Base-by-base conservation (phyloP, 371 early-diverging fungal species). In the Umbelopsis sp. region DNA sequence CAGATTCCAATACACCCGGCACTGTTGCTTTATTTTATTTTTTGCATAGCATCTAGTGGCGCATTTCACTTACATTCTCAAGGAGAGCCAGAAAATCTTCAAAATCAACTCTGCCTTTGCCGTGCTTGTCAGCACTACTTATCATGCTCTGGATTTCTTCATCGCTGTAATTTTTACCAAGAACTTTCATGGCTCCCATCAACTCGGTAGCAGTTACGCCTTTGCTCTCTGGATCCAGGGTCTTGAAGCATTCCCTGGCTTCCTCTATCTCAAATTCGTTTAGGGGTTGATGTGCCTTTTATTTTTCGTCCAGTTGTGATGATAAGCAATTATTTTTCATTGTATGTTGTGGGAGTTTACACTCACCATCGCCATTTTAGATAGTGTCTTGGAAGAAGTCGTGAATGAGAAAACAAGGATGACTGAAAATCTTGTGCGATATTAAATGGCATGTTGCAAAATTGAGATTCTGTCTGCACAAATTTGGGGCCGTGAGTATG, bases 361-460 rank as follows among this genome's bases (percentile, higher is more conserved):
- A 25, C 32, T 22, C 25, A 52, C 29, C 52, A 52, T 53, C 3
- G 53, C 32, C 53, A 53, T 29, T 53, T 29, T 53, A 79, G 64
- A 62, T 77, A 81, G 29, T 22, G 22, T 51, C 79, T 81, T 16
- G 77, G 67, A n/a, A 79, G 64, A 45, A 74, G 72, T 50, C 79
- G 63, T 63, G 77, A 81, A 50, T 76, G 77, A 29, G 66, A 65
- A 44, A 41, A 41, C 41, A 3, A 41, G 77, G 79, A 70, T 81
- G 76, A 63, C 79, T 74, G 16, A 48, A 18, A 20, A 11, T 45
- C 14, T 45, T 10, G 18, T 45, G 10, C 20, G 48, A 48, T n/a
- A 16, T 16, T 48, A n/a, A 48, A 48, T n/a, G 20, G 8, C 48
- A 18, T 7, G 11, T 20, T 48, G 48, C 16, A n/a, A 2, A 22